Percentiles rank a stretch among this genome's conserved stretches.
Evolutionary conservation across 768 basidiomycete genomes (phyloP).

Genomic region (Cubamyces lactineus): DNA sequence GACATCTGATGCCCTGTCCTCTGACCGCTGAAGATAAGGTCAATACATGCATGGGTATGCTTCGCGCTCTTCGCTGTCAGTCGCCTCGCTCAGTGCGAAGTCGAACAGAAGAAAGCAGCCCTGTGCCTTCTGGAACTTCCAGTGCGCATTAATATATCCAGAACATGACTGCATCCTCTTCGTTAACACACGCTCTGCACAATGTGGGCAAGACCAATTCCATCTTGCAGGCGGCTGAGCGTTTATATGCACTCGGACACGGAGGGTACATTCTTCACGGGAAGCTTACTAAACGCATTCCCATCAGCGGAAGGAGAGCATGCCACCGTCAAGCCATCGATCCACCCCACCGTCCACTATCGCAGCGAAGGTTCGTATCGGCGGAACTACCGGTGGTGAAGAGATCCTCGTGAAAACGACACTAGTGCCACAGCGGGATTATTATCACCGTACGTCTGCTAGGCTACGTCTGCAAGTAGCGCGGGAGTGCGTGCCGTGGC

Average conservation of each 20-base stretch:
- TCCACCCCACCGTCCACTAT: background rate
- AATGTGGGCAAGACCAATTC: too few relatives aligned
- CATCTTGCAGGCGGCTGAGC: too few relatives aligned
- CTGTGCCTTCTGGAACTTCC: background rate
- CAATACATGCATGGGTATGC: background rate
- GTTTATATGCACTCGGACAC: too few relatives aligned
- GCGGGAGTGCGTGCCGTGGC: background rate
- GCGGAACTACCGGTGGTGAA: too few relatives aligned
- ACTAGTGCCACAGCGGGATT: too few relatives aligned
- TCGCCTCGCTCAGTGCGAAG: background rate
- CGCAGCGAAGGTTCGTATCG: background rate
- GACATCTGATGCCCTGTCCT: background rate
- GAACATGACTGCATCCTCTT: background rate
- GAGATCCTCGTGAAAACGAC: too few relatives aligned
- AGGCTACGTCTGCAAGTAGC: too few relatives aligned
- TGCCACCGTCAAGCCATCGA: background rate
- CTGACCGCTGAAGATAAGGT: background rate
- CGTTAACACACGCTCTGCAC: too few relatives aligned
- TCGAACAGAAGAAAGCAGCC: background rate
- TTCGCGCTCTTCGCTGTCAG: background rate
- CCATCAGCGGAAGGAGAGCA: background rate
- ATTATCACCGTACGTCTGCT: too few relatives aligned
- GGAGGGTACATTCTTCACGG: constrained; percentile 1
- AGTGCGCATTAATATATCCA: background rate
- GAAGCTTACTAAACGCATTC: background rate